Evolutionary conservation across 2,329 filamentous ascomycete genomes (phyloP).

Genomic region (Cladosporium phlei): DNA sequence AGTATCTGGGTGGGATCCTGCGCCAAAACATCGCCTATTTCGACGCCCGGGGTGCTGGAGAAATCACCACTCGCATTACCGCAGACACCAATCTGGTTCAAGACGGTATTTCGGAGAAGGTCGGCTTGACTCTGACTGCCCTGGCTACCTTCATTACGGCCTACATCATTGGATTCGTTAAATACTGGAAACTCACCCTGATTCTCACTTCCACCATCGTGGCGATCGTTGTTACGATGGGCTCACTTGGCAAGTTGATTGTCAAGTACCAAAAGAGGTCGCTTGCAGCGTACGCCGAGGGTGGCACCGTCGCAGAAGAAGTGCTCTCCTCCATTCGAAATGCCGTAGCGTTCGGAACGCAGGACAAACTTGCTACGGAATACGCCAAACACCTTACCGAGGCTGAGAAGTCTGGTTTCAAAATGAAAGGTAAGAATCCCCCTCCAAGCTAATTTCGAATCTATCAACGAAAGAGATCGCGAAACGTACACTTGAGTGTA

Average conservation of each 20-base stretch:
- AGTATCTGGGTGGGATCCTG: constrained; percentile 79
- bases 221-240: constrained; percentile 74
- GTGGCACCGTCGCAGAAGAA: constrained; percentile 87
- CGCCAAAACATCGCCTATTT: constrained; percentile 89
- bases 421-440: too few relatives aligned
- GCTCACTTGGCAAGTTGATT: constrained; percentile 66
- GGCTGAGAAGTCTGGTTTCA: constrained; percentile 72
- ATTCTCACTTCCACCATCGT: constrained; percentile 80
- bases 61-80: constrained; percentile 91
- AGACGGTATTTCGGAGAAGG: constrained; percentile 88
- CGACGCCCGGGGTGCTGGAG: constrained; percentile 86
- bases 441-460: too few relatives aligned
- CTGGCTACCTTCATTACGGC: constrained; percentile 79
- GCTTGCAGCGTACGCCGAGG: constrained; percentile 73
- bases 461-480: too few relatives aligned
- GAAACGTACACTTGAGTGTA: too few relatives aligned
- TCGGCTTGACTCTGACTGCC: constrained; percentile 70
- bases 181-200: constrained; percentile 88
- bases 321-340: constrained; percentile 92
- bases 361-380: constrained; percentile 81
- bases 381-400: constrained; percentile 71
- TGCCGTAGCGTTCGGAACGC: constrained; percentile 86
- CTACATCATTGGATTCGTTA: constrained; percentile 84
- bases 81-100: constrained; percentile 91
- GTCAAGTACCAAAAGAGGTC: constrained; percentile 76